Evolutionary conservation across 305 asterid species (phyloP).

Genomic region (Ajuga reptans): DNA sequence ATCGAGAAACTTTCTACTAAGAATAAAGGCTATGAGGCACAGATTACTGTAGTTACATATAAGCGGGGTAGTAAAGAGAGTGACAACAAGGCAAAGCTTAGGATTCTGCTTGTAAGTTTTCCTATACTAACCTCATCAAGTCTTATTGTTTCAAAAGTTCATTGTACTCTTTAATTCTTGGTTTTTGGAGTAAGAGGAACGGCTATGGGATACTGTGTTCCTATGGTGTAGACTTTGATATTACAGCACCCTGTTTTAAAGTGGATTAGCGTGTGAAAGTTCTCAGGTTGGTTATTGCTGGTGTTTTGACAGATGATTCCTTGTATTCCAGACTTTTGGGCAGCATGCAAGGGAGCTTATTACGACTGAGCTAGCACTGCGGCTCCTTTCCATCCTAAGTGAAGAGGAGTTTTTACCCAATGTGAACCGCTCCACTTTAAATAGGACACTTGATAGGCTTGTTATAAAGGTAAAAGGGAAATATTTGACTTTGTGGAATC

Average conservation of each 20-base stretch:
- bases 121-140: background rate
- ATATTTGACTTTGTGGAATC: background rate
- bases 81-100: constrained; percentile 59
- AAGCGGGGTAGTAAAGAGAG: constrained; percentile 51
- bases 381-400: constrained; percentile 76
- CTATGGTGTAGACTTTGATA: constrained; percentile 1
- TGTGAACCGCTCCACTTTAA: constrained; percentile 46
- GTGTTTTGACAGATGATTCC: constrained; percentile 97
- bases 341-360: constrained; percentile 99
- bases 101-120: constrained; percentile 74
- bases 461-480: constrained; percentile 60
- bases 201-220: background rate
- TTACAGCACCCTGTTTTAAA: constrained; percentile 20
- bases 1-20: constrained; percentile 52
- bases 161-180: background rate
- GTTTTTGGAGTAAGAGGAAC: constrained; percentile 14
- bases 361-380: constrained; percentile 75
- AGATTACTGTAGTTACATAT: constrained; percentile 63
- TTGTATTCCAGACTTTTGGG: constrained; percentile 99
- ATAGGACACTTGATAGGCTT: constrained; percentile 64
- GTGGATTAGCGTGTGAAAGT: constrained; percentile 41
- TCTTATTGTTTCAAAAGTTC: background rate
- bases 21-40: constrained; percentile 74
- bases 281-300: constrained; percentile 85
- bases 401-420: constrained; percentile 89